Conservation (phyloP, 257 asterid genomes). For the Solanum chiquidenum region DNA sequence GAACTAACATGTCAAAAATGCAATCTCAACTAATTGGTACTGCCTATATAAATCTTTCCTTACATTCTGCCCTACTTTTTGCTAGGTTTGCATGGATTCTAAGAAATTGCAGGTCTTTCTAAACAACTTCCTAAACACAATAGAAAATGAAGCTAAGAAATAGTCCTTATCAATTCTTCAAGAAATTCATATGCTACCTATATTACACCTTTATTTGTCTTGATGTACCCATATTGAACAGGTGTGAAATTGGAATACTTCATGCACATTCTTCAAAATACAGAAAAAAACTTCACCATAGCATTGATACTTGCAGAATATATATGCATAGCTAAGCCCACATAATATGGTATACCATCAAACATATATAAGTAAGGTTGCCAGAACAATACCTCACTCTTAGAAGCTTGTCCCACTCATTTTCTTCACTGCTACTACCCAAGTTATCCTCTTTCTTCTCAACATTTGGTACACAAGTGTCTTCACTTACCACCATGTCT, state of each 20-base stretch:
- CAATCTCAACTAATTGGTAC: neutral
- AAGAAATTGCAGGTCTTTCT: neutral
- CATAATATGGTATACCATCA: neutral
- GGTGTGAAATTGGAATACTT: neutral
- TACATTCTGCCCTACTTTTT: neutral
- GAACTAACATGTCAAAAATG: neutral
- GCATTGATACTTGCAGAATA: neutral
- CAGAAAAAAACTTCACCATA: neutral
- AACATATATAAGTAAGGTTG: neutral
- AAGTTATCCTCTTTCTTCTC: constrained; percentile 56
- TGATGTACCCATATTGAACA: neutral
- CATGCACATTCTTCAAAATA: neutral
- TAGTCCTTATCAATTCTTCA: neutral
- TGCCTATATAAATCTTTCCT: neutral
- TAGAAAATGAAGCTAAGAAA: neutral
- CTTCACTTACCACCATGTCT: constrained; percentile 30
- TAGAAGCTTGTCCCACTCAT: constrained; percentile 96
- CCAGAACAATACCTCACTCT: constrained; percentile 50
- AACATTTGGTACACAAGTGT: constrained; percentile 26
- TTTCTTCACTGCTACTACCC: constrained; percentile 49
- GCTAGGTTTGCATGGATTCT: neutral
- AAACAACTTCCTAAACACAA: neutral
- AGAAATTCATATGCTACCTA: neutral
- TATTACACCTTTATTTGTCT: neutral
- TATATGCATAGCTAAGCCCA: neutral